Evolutionary conservation across 2,329 filamentous ascomycete species (phyloP).

Genomic region (Neonectria faginata): DNA sequence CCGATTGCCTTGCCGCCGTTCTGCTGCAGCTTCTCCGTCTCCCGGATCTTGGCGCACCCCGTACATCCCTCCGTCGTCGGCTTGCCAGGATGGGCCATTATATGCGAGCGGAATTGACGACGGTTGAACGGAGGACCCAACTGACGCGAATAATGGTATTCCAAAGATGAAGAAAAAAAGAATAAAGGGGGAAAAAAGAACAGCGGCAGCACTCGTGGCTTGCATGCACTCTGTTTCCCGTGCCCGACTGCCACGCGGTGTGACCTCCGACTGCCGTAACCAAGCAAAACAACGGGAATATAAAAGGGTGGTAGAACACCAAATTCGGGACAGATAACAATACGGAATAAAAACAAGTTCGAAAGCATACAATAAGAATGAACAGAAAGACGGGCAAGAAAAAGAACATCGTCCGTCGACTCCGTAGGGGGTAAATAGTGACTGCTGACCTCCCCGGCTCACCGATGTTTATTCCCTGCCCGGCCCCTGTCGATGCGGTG

Average conservation of each 20-base stretch:
- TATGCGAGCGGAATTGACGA: background rate
- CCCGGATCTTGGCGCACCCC: conserved; percentile 42
- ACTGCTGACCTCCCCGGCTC: background rate
- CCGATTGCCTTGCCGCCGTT: conserved; percentile 26
- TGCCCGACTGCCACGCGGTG: conserved; percentile 18
- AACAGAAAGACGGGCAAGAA: background rate
- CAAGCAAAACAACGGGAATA: background rate
- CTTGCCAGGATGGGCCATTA: conserved; percentile 11
- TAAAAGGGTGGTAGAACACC: background rate
- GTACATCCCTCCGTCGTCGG: conserved; percentile 23
- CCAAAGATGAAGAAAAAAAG: background rate
- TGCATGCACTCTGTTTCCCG: conserved; percentile 1
- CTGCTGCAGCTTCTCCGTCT: conserved; percentile 33
- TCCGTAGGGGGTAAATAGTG: background rate
- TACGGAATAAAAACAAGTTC: background rate
- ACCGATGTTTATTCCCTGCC: conserved; percentile 10
- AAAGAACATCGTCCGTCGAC: background rate
- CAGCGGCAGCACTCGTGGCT: conserved; percentile 11
- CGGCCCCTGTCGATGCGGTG: background rate
- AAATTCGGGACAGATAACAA: background rate
- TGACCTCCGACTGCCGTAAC: conserved; percentile 14
- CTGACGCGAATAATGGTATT: background rate
- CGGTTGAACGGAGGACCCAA: background rate
- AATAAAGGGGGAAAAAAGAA: background rate
- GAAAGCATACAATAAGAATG: no score